Percentiles rank a stretch among this genome's conserved stretches.
These are phyloP conservation scores for Ustilago loliicola DNA, from an alignment of 1,284 basidiomycete genomes.

Conservation along the genomic window DNA sequence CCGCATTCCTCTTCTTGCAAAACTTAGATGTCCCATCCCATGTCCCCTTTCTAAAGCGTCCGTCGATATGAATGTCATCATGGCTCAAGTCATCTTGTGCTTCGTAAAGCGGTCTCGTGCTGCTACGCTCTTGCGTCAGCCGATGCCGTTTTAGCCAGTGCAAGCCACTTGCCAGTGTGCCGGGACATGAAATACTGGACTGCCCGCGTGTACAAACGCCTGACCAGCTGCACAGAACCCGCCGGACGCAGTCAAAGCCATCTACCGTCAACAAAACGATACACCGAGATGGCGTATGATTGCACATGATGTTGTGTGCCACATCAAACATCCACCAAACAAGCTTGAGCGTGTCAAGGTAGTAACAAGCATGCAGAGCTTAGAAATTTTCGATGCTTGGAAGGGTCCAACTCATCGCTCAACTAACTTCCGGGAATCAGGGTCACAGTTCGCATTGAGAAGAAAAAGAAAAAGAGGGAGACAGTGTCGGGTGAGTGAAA, in stretches of 20 bases:
- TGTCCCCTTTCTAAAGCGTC: constrained; percentile 1
- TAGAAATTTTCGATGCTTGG: not conserved
- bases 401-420: not conserved
- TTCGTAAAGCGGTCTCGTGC: not conserved
- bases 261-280: not conserved
- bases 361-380: not conserved
- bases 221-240: not conserved
- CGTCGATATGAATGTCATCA: not conserved
- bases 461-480: too few species aligned
- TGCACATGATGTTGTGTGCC: not conserved
- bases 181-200: not conserved
- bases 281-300: not conserved
- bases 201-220: not conserved
- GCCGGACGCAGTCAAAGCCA: not conserved
- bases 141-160: not conserved
- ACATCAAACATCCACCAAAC: not conserved
- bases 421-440: too few species aligned
- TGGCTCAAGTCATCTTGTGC: not conserved
- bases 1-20: not conserved
- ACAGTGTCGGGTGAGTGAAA: not conserved
- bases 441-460: too few species aligned
- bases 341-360: too few species aligned
- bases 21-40: constrained; percentile 23
- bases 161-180: not conserved
- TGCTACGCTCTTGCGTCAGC: not conserved